Percentiles rank a stretch among this genome's conserved stretches.
Conservation (phyloP, 2,329 filamentous ascomycete genomes). For the Rutstroemia sp. region DNA sequence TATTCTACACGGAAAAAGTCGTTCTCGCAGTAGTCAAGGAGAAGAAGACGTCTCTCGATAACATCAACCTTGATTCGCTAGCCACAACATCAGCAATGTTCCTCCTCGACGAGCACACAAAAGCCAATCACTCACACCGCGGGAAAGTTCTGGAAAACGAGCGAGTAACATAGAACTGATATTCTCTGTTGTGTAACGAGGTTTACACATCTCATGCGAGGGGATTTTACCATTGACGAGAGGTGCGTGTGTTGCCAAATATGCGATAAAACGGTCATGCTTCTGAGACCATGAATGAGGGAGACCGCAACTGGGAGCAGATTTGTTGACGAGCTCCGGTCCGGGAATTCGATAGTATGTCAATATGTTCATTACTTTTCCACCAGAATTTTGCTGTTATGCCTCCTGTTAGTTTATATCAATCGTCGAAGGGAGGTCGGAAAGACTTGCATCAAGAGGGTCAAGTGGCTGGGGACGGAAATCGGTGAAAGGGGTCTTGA, state of each 20-base stretch:
- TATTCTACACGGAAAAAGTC: slow-evolving; percentile 7
- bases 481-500: background rate
- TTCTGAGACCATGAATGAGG: slow-evolving; percentile 6
- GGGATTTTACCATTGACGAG: slow-evolving; percentile 6
- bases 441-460: background rate
- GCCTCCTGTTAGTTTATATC: background rate
- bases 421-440: background rate
- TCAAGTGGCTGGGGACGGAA: background rate
- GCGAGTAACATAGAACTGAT: background rate
- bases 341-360: slow-evolving; percentile 3
- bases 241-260: slow-evolving; percentile 8
- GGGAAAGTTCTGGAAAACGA: slow-evolving; percentile 3
- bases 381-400: background rate
- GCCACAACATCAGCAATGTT: background rate
- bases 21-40: slow-evolving; percentile 7
- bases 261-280: slow-evolving; percentile 10
- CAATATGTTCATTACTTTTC: background rate
- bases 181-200: background rate
- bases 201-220: background rate
- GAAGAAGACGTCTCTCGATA: slow-evolving; percentile 2
- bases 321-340: slow-evolving; percentile 8
- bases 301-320: slow-evolving; percentile 5
- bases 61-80: slow-evolving; percentile 1
- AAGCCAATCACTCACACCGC: background rate
- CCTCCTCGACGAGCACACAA: background rate